phyloP scores from a whole-genome alignment of 352 stramenopile genomes.

The Saprolegnia diclina region DNA sequence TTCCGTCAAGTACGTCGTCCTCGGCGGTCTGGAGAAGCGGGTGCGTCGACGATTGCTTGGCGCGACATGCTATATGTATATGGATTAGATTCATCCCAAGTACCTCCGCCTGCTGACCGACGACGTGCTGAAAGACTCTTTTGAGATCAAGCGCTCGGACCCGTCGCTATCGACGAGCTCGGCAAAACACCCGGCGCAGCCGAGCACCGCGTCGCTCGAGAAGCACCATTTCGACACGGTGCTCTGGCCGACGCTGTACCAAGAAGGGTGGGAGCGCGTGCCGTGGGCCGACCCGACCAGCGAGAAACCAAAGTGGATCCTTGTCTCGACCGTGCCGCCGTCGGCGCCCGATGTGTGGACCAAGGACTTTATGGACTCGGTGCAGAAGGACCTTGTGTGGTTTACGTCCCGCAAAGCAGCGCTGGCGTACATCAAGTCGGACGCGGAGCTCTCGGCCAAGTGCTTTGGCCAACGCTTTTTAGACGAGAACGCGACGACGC shows the following conservation, averaged over 20 bases:
- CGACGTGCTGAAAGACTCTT: constrained; percentile 62
- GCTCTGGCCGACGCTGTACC: constrained; percentile 68
- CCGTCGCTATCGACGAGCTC: constrained; percentile 27
- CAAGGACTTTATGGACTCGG: neutral
- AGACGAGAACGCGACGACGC: constrained; percentile 37
- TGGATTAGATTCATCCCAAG: constrained; percentile 35
- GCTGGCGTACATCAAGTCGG: constrained; percentile 48
- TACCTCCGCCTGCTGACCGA: constrained; percentile 70
- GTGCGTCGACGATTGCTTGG: neutral
- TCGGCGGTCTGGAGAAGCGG: constrained; percentile 68
- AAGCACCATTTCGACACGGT: constrained; percentile 75
- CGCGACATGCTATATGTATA: neutral
- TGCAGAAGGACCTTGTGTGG: neutral
- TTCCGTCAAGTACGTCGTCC: constrained; percentile 64
- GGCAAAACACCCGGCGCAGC: constrained; percentile 19
- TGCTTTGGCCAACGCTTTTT: constrained; percentile 68
- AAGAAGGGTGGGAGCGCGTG: constrained; percentile 62
- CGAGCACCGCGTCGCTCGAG: constrained; percentile 31
- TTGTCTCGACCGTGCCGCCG: neutral
- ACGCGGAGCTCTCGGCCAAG: constrained; percentile 43
- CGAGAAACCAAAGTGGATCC: constrained; percentile 30
- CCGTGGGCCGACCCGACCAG: constrained; percentile 36
- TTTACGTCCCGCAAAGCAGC: constrained; percentile 32
- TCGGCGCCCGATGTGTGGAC: constrained; percentile 20
- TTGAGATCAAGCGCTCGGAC: constrained; percentile 38